phyloP scores from a whole-genome alignment of 140 eudicot genomes.

The Senecio squalidus region DNA sequence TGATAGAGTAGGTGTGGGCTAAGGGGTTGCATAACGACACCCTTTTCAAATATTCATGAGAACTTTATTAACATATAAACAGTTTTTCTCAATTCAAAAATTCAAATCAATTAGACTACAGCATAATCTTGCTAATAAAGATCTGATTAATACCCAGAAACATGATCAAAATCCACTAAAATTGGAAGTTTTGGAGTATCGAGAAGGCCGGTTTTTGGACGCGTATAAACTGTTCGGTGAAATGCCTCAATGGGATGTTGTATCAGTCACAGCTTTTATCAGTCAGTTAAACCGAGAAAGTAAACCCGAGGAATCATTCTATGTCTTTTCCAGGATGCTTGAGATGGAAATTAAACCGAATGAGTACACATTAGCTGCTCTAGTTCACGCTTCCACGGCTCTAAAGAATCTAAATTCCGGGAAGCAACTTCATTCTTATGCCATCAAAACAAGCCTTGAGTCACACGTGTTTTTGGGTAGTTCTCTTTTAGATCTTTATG shows the following conservation, averaged over 20 bases:
- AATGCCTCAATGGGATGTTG: slow-evolving; percentile 50
- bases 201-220: background rate
- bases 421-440: slow-evolving; percentile 49
- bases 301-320: slow-evolving; percentile 35
- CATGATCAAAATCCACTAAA: slow-evolving; percentile 2
- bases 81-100: background rate
- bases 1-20: no score
- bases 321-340: slow-evolving; percentile 48
- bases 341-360: slow-evolving; percentile 43
- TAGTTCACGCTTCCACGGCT: slow-evolving; percentile 40
- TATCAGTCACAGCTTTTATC: slow-evolving; percentile 48
- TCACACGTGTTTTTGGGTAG: slow-evolving; percentile 64
- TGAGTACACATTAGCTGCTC: slow-evolving; percentile 68
- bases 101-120: slow-evolving; percentile 10
- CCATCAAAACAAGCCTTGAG: slow-evolving; percentile 36
- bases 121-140: background rate
- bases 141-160: slow-evolving; percentile 13
- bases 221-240: slow-evolving; percentile 56
- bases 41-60: slow-evolving; percentile 32
- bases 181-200: background rate
- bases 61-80: slow-evolving; percentile 16
- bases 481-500: slow-evolving; percentile 49
- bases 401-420: slow-evolving; percentile 44
- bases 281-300: slow-evolving; percentile 39
- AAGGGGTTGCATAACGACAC: no score